Evolutionary conservation across 805 yeast species (phyloP).

Genomic region (Cyberlindnera saturnus): DNA sequence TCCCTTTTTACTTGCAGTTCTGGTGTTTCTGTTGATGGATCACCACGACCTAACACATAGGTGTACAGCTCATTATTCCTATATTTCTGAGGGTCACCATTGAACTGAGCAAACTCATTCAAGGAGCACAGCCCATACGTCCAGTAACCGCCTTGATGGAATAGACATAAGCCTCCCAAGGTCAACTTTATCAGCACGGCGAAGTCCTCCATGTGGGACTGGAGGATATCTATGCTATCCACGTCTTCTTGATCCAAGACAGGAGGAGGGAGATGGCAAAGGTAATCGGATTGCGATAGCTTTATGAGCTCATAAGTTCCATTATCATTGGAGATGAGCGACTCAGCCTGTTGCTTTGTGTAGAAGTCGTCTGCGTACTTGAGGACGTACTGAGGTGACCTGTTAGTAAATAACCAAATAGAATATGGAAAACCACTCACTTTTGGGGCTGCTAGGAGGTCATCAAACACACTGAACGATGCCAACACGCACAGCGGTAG

Average conservation of each 20-base stretch:
- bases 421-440: slow-evolving; percentile 6
- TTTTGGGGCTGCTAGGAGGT: slow-evolving; percentile 17
- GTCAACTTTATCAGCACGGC: not conserved
- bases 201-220: not conserved
- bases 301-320: no score
- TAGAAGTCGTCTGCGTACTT: slow-evolving; percentile 4
- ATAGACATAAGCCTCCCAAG: not conserved
- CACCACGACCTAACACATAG: not conserved
- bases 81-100: slow-evolving; percentile 6
- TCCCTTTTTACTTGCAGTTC: slow-evolving; percentile 4
- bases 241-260: not conserved
- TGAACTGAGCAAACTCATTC: slow-evolving; percentile 13
- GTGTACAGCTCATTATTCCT: not conserved
- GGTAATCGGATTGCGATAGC: slow-evolving; percentile 1
- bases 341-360: slow-evolving; percentile 3
- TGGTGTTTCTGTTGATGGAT: not conserved
- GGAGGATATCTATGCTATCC: not conserved
- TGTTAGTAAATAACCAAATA: no score
- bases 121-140: slow-evolving; percentile 8
- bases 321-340: not conserved
- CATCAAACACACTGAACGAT: slow-evolving; percentile 16
- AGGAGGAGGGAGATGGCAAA: slow-evolving; percentile 12
- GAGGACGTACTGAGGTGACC: slow-evolving; percentile 8
- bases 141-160: slow-evolving; percentile 10
- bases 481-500: slow-evolving; percentile 2